Conservation (phyloP, 2,329 filamentous ascomycete species). For the Pseudopyricularia javanii region DNA sequence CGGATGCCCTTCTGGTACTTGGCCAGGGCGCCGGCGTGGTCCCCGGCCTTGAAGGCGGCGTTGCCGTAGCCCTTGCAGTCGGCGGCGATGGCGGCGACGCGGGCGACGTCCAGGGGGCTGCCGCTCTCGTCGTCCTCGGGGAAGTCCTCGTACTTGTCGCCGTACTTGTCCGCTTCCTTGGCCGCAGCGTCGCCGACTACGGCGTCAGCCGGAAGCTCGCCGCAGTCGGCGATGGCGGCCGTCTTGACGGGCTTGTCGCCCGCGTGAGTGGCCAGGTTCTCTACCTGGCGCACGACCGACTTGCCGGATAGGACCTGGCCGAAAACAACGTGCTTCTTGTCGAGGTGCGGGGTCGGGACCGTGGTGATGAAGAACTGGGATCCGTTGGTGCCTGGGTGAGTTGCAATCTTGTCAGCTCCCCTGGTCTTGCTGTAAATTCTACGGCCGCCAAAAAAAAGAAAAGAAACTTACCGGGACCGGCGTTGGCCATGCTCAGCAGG, state of each 20-base stretch:
- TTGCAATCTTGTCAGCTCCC: no score
- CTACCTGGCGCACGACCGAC: slow-evolving; percentile 78
- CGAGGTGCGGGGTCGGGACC: slow-evolving; percentile 84
- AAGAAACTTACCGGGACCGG: slow-evolving; percentile 62
- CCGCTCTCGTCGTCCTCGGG: slow-evolving; percentile 62
- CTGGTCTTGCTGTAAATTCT: no score
- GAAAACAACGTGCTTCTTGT: slow-evolving; percentile 92
- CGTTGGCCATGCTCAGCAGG: slow-evolving; percentile 95
- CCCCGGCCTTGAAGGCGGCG: slow-evolving; percentile 73
- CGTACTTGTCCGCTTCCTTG: slow-evolving; percentile 65
- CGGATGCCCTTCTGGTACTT: slow-evolving; percentile 93
- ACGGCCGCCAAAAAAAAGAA: background rate
- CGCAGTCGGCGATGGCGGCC: slow-evolving; percentile 69
- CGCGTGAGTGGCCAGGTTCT: slow-evolving; percentile 63
- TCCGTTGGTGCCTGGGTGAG: slow-evolving; percentile 66
- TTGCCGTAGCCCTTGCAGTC: slow-evolving; percentile 90
- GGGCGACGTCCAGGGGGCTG: slow-evolving; percentile 46
- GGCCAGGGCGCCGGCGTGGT: slow-evolving; percentile 58
- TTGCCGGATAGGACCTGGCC: slow-evolving; percentile 90
- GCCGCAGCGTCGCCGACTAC: slow-evolving; percentile 40
- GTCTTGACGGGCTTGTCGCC: slow-evolving; percentile 69
- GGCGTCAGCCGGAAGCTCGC: slow-evolving; percentile 64
- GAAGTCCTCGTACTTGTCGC: slow-evolving; percentile 91
- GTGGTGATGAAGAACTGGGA: slow-evolving; percentile 98
- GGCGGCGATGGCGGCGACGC: slow-evolving; percentile 65